Evolutionary conservation across 2,329 filamentous ascomycete genomes (phyloP), one percentile per base, ranked within the genome.

Genomic region (Penicillium italicum): DNA sequence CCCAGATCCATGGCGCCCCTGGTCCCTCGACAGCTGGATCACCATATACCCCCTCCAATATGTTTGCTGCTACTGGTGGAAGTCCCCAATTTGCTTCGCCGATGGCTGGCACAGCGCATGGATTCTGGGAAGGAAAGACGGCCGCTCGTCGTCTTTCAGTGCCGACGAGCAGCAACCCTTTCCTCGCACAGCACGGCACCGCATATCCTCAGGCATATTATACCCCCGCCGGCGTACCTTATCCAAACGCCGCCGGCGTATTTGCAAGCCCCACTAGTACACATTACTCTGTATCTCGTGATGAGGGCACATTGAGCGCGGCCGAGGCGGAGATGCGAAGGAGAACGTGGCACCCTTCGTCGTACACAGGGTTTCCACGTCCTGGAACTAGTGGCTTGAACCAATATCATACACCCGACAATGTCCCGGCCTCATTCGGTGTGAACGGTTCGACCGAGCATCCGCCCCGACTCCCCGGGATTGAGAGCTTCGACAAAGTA

Each of bases 401-500:
- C 65, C 88, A 90, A 60, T 88, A 90, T 37, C 85, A 89, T 58
- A 90, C 85, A 5, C 85, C 89, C 6, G 83, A 86, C 72, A 69
- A 85, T 78, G 60, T 81, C 76, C 74, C 83, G 75, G 69, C 84
- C 70, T 66, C 83, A 67, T 74, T 82, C 76, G 67, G 81, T 55
- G 69, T 81, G 68, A 70, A 83, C 73, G 68, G 82, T 72, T 62
- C 74, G 78, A 31, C 76, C 73, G 37, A 79, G 72, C 85, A 87
- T 63, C 82, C 80, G 7, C 75, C 90, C 14, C 85, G 90, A 37
- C 80, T 97, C 14, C 92, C 92, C 0, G 91, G 92, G 14, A 97
- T 97, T 62, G 91, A 96, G 70, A 95, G 90, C 16, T 96, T 97
- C 65, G 91, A 93, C 67, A 86, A 90, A 53, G 79, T 89, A n/a